These are phyloP conservation scores for Claviceps sp. DNA, from an alignment of 2,329 filamentous ascomycete genomes.

Conservation along the genomic window DNA sequence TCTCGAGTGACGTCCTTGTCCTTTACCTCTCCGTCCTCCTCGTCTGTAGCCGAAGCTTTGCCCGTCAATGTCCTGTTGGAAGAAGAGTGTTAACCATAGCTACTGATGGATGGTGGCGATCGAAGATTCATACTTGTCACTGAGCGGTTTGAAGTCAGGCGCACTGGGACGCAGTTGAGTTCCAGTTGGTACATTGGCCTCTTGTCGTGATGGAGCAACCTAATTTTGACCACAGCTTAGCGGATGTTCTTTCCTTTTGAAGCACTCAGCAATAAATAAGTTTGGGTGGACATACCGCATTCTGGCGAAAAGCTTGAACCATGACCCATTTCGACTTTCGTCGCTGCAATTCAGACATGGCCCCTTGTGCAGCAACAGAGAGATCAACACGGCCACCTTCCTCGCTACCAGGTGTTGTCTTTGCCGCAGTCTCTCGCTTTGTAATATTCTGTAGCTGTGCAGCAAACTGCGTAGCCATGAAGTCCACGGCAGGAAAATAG, in stretches of 20 bases:
- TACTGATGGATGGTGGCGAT: constrained; percentile 3
- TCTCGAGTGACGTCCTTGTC: constrained; percentile 27
- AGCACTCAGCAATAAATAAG: not conserved
- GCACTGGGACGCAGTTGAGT: constrained; percentile 44
- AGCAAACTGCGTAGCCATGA: constrained; percentile 60
- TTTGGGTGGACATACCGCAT: constrained; percentile 33
- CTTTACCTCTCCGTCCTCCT: constrained; percentile 62
- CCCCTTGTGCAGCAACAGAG: constrained; percentile 58
- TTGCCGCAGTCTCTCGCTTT: constrained; percentile 42
- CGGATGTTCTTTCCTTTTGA: not conserved
- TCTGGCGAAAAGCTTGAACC: constrained; percentile 58
- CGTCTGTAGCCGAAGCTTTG: constrained; percentile 28
- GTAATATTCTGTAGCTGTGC: constrained; percentile 53
- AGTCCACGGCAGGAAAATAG: constrained; percentile 79
- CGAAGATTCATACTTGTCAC: constrained; percentile 21
- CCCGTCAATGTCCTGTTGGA: constrained; percentile 8
- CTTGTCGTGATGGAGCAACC: constrained; percentile 16
- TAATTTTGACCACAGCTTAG: constrained; percentile 7
- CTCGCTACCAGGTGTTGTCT: constrained; percentile 32
- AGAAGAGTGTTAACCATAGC: constrained; percentile 8
- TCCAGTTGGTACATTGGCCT: constrained; percentile 16
- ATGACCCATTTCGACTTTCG: constrained; percentile 57
- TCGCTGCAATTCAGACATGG: constrained; percentile 56
- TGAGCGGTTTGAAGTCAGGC: constrained; percentile 48
- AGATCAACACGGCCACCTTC: constrained; percentile 57